Percentiles rank a stretch among this genome's conserved stretches.
These are phyloP conservation scores for Xylaria telfairii DNA, from an alignment of 495 filamentous ascomycete genomes.

Conservation along the genomic window DNA sequence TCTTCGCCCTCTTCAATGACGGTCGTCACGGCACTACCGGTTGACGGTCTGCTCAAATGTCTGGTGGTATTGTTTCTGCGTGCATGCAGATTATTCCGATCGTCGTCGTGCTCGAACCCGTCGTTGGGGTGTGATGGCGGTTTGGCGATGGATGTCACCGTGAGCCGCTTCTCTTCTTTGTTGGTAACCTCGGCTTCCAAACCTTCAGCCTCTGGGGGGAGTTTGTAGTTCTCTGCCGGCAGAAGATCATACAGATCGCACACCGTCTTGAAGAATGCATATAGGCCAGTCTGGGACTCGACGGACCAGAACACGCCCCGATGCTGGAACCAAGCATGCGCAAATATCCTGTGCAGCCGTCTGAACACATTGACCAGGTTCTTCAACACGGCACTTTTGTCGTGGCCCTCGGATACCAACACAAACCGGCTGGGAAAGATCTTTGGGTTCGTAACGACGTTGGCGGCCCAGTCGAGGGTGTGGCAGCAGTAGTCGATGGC, in stretches of 20 bases:
- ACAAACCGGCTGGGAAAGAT: constrained; percentile 90
- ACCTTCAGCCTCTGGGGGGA: constrained; percentile 91
- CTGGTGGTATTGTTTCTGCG: constrained; percentile 70
- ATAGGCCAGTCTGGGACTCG: constrained; percentile 85
- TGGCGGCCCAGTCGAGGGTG: constrained; percentile 95
- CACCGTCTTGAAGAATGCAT: constrained; percentile 95
- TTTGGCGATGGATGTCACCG: constrained; percentile 50
- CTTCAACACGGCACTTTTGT: constrained; percentile 71
- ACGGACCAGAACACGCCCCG: constrained; percentile 94
- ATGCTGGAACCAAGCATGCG: constrained; percentile 98
- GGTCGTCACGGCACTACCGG: constrained; percentile 73
- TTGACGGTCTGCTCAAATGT: constrained; percentile 74
- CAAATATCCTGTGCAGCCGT: constrained; percentile 93
- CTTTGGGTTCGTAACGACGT: constrained; percentile 86
- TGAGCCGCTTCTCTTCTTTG: constrained; percentile 43
- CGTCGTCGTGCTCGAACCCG: constrained; percentile 44
- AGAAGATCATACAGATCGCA: constrained; percentile 89
- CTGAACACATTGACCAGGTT: constrained; percentile 94
- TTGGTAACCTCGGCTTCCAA: constrained; percentile 48
- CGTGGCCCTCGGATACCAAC: constrained; percentile 62
- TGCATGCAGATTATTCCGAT: constrained; percentile 46
- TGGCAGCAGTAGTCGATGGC: constrained; percentile 99
- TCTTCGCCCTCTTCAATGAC: constrained; percentile 78
- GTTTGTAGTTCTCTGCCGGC: constrained; percentile 91
- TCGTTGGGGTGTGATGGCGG: constrained; percentile 51